Evolutionary conservation across 139 green algal species (phyloP), one percentile per base, ranked within the genome.

Genomic region (Tetraselmis chui): DNA sequence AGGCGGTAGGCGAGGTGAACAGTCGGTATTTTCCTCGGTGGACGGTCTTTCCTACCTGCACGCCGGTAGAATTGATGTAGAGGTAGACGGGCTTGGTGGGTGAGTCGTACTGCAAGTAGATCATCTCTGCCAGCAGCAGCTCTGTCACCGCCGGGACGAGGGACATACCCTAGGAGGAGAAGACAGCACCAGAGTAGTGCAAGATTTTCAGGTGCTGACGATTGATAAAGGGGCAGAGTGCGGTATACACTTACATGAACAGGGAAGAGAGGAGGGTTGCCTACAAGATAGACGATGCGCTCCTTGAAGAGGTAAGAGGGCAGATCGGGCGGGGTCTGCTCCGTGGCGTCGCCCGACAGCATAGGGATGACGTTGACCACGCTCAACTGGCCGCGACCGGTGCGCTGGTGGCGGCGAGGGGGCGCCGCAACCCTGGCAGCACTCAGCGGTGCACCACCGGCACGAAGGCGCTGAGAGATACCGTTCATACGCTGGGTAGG

Each of bases 11-110:
- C n/a, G n/a, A n/a, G n/a, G 24, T 25, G 25, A 77, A 77, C 76
- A 24, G 45, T 29, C 77, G 27, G 59, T 27, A 59, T 1, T 1
- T 2, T 30, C 83, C 86, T 77, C 80, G 92, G 1, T 29, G 1
- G 45, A 30, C 30, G 30, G 67, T 90, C 82, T 80, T 85, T 85
- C 88, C 92, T 77, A 84, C 96, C 85, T 89, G 91, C 78, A 97
- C 95, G 59, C 97, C 97, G 1, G 96, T 98, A 30, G 93, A 98
- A 91, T 99, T 99, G 91, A 99, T 99, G 91, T 99, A 99, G 88
- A 99, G 94, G 87, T 95, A 97, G 75, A 99, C 96, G 24, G 96
- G 96, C 75, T 94, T 93, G 0, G 81, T 89, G 23, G 80, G 76
- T 77, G 91, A 88, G 81, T 96, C 92, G 32, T 91, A 96, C 80